These are phyloP conservation scores for Scheffersomyces stipitis DNA, from an alignment of 805 yeast species.

Conservation along the genomic window DNA sequence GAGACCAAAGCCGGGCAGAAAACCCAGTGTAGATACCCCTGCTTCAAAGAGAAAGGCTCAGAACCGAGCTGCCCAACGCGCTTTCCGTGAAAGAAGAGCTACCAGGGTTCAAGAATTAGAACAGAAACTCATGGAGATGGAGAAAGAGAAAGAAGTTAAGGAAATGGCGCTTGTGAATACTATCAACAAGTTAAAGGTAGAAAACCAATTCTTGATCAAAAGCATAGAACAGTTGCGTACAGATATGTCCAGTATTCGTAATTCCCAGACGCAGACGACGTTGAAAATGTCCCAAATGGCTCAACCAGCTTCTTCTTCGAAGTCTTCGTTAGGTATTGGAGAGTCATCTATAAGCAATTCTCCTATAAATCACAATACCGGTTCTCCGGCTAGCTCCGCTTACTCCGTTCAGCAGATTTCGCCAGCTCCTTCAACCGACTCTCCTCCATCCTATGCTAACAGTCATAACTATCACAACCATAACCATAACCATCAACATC, in stretches of 20 bases:
- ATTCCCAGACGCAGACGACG: neutral
- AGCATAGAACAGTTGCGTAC: slow-evolving; percentile 41
- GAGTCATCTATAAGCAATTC: slow-evolving; percentile 4
- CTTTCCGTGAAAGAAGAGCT: slow-evolving; percentile 85
- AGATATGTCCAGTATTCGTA: slow-evolving; percentile 15
- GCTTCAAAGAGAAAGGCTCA: slow-evolving; percentile 86
- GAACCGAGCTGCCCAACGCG: slow-evolving; percentile 91
- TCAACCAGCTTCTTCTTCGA: neutral
- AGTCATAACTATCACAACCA: slow-evolving; percentile 6
- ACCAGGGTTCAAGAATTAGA: slow-evolving; percentile 79
- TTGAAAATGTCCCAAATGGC: neutral
- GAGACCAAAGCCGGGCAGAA: slow-evolving; percentile 59
- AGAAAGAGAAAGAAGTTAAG: slow-evolving; percentile 60
- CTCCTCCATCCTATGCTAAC: slow-evolving; percentile 33
- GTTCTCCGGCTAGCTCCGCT: slow-evolving; percentile 16
- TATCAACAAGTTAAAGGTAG: slow-evolving; percentile 47
- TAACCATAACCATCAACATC: neutral
- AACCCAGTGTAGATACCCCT: slow-evolving; percentile 73
- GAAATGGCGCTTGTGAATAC: slow-evolving; percentile 56
- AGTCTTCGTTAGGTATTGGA: slow-evolving; percentile 5
- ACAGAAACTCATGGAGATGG: slow-evolving; percentile 62
- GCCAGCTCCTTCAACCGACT: slow-evolving; percentile 53
- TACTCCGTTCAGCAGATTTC: slow-evolving; percentile 48
- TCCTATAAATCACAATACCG: slow-evolving; percentile 3
- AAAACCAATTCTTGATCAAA: slow-evolving; percentile 44